These are phyloP conservation scores for Ceratocystis cubensis DNA, from an alignment of 2,329 filamentous ascomycete genomes.

Conservation along the genomic window DNA sequence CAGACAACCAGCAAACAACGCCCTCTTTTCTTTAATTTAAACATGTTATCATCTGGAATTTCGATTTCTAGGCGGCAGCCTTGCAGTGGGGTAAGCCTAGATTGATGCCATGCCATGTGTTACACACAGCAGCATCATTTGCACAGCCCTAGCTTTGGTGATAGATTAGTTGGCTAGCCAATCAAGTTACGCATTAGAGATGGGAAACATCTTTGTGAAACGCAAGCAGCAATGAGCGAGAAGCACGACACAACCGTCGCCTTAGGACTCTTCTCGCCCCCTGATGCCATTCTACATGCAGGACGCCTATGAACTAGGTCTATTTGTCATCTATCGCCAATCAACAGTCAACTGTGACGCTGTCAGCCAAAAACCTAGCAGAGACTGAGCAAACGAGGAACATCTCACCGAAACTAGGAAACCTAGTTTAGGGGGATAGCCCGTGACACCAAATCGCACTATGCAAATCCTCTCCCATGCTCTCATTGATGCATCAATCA, in stretches of 20 bases:
- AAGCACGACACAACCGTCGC: neutral
- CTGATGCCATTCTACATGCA: too few species aligned
- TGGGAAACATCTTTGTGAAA: neutral
- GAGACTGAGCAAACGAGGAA: too few species aligned
- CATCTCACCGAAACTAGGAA: too few species aligned
- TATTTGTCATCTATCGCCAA: too few species aligned
- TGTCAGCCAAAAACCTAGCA: too few species aligned
- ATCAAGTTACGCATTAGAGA: neutral
- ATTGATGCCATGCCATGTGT: neutral
- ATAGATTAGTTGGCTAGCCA: neutral
- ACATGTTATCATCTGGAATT: neutral
- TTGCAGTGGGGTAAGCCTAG: neutral
- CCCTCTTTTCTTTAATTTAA: neutral
- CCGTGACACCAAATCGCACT: too few species aligned
- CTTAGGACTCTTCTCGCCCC: neutral
- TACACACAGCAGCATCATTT: neutral
- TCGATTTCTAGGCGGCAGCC: neutral
- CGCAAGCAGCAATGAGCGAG: neutral
- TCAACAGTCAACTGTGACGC: too few species aligned
- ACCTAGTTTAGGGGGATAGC: too few species aligned
- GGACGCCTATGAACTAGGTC: too few species aligned
- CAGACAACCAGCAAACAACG: conserved; percentile 5
- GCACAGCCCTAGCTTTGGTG: neutral
- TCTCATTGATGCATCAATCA: too few species aligned
- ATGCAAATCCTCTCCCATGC: too few species aligned